A percentile compares a stretch with the other conserved stretches of the same genome.
phyloP scores from a whole-genome alignment of 192 early-diverging fungal species.

The Linnemannia exigua region DNA sequence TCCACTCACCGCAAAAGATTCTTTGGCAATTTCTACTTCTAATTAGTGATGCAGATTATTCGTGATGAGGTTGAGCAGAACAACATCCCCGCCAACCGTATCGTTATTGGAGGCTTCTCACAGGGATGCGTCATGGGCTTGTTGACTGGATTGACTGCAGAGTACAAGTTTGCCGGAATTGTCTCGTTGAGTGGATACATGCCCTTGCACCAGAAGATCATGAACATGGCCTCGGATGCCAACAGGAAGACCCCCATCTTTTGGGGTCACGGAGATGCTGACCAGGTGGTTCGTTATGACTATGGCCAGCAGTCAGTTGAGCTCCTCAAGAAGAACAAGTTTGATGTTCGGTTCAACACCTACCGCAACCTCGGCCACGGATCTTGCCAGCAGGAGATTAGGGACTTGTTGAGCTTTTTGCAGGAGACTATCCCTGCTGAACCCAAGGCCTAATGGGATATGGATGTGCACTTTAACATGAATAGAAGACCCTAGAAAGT shows the following conservation, averaged over 20 bases:
- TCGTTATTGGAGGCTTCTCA: conserved; percentile 97
- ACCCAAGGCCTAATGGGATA: not conserved
- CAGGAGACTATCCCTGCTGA: conserved; percentile 60
- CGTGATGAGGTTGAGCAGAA: conserved; percentile 77
- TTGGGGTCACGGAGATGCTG: conserved; percentile 88
- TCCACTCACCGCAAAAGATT: not conserved
- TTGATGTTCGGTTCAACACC: conserved; percentile 79
- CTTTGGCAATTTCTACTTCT: conserved; percentile 53
- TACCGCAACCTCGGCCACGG: conserved; percentile 88
- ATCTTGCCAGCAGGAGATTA: conserved; percentile 75
- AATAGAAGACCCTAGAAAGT: not conserved
- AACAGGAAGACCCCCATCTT: conserved; percentile 85
- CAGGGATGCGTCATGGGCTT: conserved; percentile 89
- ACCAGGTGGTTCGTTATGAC: conserved; percentile 77
- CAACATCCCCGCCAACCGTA: conserved; percentile 85
- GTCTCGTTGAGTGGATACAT: conserved; percentile 83
- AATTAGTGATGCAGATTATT: conserved; percentile 61
- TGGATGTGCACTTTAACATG: not conserved
- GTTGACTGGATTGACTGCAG: conserved; percentile 79
- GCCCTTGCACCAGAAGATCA: conserved; percentile 69
- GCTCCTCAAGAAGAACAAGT: conserved; percentile 69
- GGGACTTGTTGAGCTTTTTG: conserved; percentile 80
- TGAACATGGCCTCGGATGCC: conserved; percentile 69
- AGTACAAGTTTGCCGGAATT: conserved; percentile 64
- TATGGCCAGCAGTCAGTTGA: conserved; percentile 81